Evolutionary conservation across 163 green algal species (phyloP).

Genomic region (Trebouxia gelatinosa): DNA sequence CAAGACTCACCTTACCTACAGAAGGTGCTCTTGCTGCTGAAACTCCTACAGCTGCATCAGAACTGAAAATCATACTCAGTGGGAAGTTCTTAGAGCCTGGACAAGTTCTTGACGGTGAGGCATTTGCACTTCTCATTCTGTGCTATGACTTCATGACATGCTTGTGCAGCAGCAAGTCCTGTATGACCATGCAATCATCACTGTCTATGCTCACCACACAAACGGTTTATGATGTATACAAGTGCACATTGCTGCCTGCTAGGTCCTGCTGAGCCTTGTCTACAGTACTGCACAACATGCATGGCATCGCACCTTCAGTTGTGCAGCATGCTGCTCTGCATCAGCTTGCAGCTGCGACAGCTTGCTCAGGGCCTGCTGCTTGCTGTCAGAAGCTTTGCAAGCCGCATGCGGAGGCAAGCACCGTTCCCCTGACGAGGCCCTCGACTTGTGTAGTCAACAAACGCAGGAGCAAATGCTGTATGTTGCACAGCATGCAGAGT

Average conservation of each 20-base stretch:
- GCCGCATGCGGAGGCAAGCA: no score
- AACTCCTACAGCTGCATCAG: background rate
- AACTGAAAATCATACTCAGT: constrained; percentile 34
- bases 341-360: no score
- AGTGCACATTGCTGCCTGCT: background rate
- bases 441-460: no score
- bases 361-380: no score
- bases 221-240: background rate
- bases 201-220: background rate
- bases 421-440: no score
- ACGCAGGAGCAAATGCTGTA: no score
- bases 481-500: no score
- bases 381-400: no score
- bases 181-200: background rate
- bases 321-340: no score
- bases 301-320: no score
- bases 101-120: constrained; percentile 27
- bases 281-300: background rate
- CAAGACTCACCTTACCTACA: no score
- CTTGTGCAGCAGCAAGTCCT: background rate
- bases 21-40: constrained; percentile 30
- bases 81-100: constrained; percentile 34
- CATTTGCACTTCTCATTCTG: background rate
- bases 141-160: no score
- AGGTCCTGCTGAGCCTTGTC: background rate